A percentile compares a stretch with the other conserved stretches of the same genome.
Evolutionary conservation across 1,284 basidiomycete genomes (phyloP).

Genomic region (Leccinum pseudoinsigne): DNA sequence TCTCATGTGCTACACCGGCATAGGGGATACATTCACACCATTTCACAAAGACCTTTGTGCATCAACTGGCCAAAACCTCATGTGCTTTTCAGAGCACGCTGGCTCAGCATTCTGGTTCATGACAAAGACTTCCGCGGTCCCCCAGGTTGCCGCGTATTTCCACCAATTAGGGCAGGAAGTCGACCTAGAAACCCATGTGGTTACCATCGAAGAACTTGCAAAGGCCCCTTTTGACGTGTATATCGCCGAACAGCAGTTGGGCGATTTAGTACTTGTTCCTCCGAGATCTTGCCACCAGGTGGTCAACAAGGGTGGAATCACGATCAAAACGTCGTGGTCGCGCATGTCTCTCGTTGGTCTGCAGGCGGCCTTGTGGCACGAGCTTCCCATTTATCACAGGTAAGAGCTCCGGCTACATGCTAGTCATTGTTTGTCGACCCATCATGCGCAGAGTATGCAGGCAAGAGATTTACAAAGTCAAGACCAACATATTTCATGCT

Average conservation of each 20-base stretch:
- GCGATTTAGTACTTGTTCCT: conserved; percentile 78
- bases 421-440: conserved; percentile 11
- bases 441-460: conserved; percentile 61
- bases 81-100: conserved; percentile 69
- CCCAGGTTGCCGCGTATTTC: conserved; percentile 56
- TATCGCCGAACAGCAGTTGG: conserved; percentile 65
- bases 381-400: conserved; percentile 76
- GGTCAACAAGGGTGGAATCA: conserved; percentile 72
- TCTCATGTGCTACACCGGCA: conserved; percentile 77
- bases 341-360: conserved; percentile 69
- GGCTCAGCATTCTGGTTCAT: conserved; percentile 83
- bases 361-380: conserved; percentile 57
- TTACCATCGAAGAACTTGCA: conserved; percentile 61
- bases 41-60: conserved; percentile 80
- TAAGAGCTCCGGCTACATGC: conserved; percentile 31
- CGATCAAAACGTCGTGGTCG: conserved; percentile 80
- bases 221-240: conserved; percentile 66
- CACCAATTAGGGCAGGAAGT: conserved; percentile 58
- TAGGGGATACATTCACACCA: conserved; percentile 75
- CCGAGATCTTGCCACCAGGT: conserved; percentile 78
- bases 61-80: conserved; percentile 78
- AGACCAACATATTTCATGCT: conserved; percentile 58
- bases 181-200: conserved; percentile 67
- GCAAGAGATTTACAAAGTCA: conserved; percentile 71
- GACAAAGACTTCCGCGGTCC: conserved; percentile 58